phyloP scores from a whole-genome alignment of 2,329 filamentous ascomycete genomes.

The Helotiales sp. region DNA sequence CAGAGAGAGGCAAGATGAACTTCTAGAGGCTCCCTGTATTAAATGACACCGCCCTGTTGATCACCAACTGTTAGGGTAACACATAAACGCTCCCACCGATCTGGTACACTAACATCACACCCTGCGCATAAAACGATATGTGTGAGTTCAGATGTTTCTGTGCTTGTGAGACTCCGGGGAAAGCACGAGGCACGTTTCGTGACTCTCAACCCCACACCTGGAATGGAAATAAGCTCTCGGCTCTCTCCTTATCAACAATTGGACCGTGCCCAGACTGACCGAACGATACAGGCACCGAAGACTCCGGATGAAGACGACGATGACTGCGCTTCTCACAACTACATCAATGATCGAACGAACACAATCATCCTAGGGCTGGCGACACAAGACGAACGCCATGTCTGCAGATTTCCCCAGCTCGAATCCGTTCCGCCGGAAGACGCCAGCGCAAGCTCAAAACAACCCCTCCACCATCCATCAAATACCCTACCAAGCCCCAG shows the following conservation, averaged over 20 bases:
- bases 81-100: no score
- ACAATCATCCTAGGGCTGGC: slow-evolving; percentile 12
- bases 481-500: slow-evolving; percentile 18
- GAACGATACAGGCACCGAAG: neutral
- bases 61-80: no score
- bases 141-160: neutral
- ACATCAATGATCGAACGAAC: slow-evolving; percentile 4
- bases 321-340: neutral
- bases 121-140: no score
- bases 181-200: neutral
- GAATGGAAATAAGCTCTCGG: slow-evolving; percentile 1
- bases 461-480: slow-evolving; percentile 20
- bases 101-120: no score
- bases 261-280: neutral
- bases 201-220: neutral
- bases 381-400: slow-evolving; percentile 25
- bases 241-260: neutral
- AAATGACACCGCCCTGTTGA: no score
- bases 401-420: slow-evolving; percentile 32
- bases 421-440: slow-evolving; percentile 36
- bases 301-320: neutral
- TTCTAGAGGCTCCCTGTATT: no score
- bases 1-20: no score
- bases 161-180: slow-evolving; percentile 3
- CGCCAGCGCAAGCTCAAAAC: slow-evolving; percentile 11